Percentiles rank a stretch among this genome's conserved stretches.
These are phyloP conservation scores for Acmispon strigosus DNA, from an alignment of 306 rosid genomes.

Conservation along the genomic window DNA sequence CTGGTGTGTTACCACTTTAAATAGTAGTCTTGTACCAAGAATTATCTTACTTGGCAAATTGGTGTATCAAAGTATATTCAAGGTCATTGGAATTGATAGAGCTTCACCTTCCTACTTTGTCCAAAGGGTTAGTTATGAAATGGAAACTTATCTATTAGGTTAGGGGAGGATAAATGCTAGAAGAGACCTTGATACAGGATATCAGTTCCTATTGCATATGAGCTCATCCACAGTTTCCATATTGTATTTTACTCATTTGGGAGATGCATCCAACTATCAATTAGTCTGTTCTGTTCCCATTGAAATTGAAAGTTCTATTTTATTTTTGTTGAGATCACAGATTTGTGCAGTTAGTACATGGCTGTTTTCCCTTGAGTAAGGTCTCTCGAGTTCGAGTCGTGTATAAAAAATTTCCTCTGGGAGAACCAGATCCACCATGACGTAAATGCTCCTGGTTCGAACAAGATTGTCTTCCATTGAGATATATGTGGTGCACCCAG, in stretches of 20 bases:
- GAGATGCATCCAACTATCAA: constrained; percentile 9
- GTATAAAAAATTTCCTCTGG: too few species aligned
- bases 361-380: too few species aligned
- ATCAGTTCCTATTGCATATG: constrained; percentile 3
- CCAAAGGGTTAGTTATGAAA: constrained; percentile 25
- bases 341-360: background rate
- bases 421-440: too few species aligned
- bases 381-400: too few species aligned
- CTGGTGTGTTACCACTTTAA: constrained; percentile 11
- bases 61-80: constrained; percentile 7
- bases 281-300: constrained; percentile 11
- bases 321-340: background rate
- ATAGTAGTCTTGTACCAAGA: constrained; percentile 22
- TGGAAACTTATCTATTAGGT: constrained; percentile 5
- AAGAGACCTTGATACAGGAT: background rate
- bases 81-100: constrained; percentile 3
- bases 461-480: too few species aligned
- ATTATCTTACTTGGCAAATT: background rate
- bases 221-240: constrained; percentile 3
- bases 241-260: constrained; percentile 19
- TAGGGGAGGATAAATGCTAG: constrained; percentile 8
- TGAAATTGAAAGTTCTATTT: constrained; percentile 8
- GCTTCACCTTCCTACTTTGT: constrained; percentile 21
- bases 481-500: too few species aligned
- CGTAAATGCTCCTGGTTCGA: too few species aligned